phyloP scores from a whole-genome alignment of 2,329 filamentous ascomycete genomes.

The Colletotrichum tamarilloi region DNA sequence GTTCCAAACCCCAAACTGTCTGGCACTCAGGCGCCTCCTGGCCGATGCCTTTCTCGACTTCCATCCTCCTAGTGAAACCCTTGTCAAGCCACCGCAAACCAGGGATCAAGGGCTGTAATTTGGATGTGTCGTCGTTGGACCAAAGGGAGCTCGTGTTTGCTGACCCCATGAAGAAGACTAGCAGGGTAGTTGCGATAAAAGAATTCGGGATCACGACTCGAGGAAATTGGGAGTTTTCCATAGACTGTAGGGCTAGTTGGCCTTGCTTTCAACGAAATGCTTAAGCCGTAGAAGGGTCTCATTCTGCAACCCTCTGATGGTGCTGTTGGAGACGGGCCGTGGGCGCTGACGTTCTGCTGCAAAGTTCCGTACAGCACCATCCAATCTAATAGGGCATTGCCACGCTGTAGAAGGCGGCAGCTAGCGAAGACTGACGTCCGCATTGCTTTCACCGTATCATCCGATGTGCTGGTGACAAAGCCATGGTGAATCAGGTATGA shows the following conservation, averaged over 20 bases:
- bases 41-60: slow-evolving; percentile 11
- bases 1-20: not conserved
- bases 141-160: not conserved
- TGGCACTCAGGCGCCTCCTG: not conserved
- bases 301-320: not conserved
- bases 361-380: not conserved
- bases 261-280: not conserved
- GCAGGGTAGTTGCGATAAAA: not conserved
- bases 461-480: not conserved
- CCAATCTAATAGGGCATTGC: not conserved
- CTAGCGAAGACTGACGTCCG: not conserved
- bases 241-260: too few relatives aligned
- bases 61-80: slow-evolving; percentile 26
- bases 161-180: not conserved
- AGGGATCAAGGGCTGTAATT: not conserved
- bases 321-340: not conserved
- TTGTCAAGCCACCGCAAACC: slow-evolving; percentile 21
- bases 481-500: not conserved
- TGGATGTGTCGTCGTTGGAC: not conserved
- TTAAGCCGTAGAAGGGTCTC: not conserved
- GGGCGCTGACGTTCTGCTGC: not conserved
- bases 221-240: not conserved
- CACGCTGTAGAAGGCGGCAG: not conserved
- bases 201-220: not conserved
- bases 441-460: not conserved